Evolutionary conservation across 306 rosid species (phyloP).

Genomic region (Sesbania bispinosa): DNA sequence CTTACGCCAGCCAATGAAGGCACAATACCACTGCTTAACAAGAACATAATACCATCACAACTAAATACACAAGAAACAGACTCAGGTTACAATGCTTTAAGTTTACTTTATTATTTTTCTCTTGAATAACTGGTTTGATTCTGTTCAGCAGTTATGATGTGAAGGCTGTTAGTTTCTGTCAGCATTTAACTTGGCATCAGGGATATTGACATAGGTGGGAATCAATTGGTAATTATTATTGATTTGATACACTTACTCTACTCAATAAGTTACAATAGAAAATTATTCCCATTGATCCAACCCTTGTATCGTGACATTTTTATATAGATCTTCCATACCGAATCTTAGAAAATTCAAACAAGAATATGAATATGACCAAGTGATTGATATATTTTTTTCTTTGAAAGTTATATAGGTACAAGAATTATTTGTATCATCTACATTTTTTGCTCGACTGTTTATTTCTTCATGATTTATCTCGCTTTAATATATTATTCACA

Average conservation of each 20-base stretch:
- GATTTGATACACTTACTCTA: not conserved
- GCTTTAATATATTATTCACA: not conserved
- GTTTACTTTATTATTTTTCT: not conserved
- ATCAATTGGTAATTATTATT: not conserved
- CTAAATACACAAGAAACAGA: constrained; percentile 1
- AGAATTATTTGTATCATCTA: not conserved
- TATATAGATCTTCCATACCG: not conserved
- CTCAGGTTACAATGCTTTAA: not conserved
- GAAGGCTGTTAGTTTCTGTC: not conserved
- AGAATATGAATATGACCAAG: not conserved
- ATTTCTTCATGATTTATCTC: not conserved
- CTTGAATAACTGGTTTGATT: not conserved
- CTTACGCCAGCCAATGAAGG: constrained; percentile 93
- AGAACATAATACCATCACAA: constrained; percentile 24
- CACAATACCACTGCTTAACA: constrained; percentile 74
- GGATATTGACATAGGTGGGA: not conserved
- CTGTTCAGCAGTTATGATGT: not conserved
- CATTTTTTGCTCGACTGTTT: not conserved
- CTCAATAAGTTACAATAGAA: not conserved
- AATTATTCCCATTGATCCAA: not conserved
- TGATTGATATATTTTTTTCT: not conserved
- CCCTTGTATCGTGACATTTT: not conserved
- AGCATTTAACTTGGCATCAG: not conserved
- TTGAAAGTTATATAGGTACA: not conserved
- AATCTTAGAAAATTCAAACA: not conserved